Evolutionary conservation across 1,139 yeast genomes (phyloP).

Genomic region (Blastobotrys capitulatus): DNA sequence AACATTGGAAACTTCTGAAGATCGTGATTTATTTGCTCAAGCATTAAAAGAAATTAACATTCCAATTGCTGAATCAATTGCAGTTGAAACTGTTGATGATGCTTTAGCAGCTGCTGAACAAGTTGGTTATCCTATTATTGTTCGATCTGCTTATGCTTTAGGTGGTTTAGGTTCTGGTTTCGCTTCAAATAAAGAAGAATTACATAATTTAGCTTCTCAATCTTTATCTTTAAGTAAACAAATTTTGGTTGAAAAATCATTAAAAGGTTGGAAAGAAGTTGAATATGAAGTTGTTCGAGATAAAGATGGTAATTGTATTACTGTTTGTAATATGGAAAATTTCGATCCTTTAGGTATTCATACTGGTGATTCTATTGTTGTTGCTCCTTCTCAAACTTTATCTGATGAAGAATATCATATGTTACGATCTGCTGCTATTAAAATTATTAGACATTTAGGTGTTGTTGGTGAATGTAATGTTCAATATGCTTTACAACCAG

Average conservation of each 20-base stretch:
- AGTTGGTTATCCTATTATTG: constrained; percentile 94
- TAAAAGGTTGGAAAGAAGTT: constrained; percentile 99
- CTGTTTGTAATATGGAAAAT: constrained; percentile 99
- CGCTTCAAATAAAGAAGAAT: constrained; percentile 76
- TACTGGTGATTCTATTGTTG: constrained; percentile 98
- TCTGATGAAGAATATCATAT: constrained; percentile 97
- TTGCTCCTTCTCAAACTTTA: constrained; percentile 96
- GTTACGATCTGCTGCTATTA: constrained; percentile 96
- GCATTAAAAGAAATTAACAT: constrained; percentile 91
- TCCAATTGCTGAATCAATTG: constrained; percentile 94
- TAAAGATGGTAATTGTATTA: constrained; percentile 92
- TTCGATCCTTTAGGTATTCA: constrained; percentile 97
- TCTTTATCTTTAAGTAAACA: constrained; percentile 90
- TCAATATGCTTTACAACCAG: constrained; percentile 94
- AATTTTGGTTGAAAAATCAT: constrained; percentile 90
- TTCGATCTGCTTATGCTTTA: constrained; percentile 93
- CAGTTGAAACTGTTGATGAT: constrained; percentile 89
- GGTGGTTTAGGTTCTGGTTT: constrained; percentile 99
- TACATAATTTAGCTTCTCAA: constrained; percentile 81
- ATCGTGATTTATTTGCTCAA: constrained; percentile 90
- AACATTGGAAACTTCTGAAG: constrained; percentile 94
- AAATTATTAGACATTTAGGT: constrained; percentile 94
- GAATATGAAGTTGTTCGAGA: constrained; percentile 99
- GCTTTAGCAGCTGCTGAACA: constrained; percentile 81
- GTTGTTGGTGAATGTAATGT: constrained; percentile 99